phyloP scores from a whole-genome alignment of 2,329 filamentous ascomycete species.

The Trichoderma lentiforme region DNA sequence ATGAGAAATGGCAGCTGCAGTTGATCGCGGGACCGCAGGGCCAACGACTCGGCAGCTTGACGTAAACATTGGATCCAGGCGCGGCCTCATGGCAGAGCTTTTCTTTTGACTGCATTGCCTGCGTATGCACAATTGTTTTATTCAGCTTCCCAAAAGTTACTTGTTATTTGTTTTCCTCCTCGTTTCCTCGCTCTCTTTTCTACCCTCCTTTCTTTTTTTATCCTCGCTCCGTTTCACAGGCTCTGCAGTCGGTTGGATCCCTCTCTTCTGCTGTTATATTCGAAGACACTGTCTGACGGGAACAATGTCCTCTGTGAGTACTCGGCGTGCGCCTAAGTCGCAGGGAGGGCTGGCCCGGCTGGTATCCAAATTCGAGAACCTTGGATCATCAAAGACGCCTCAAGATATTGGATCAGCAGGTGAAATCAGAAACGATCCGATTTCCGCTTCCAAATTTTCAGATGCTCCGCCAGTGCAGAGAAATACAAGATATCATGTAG shows the following conservation, averaged over 20 bases:
- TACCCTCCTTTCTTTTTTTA: neutral
- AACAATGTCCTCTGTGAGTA: neutral
- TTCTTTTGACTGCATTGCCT: neutral
- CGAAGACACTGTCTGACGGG: neutral
- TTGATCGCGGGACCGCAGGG: neutral
- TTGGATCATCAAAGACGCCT: constrained; percentile 24
- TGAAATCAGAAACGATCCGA: neutral
- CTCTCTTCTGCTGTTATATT: neutral
- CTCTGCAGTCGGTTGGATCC: neutral
- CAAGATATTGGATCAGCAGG: neutral
- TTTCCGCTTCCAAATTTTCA: neutral
- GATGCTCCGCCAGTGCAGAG: neutral
- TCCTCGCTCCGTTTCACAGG: neutral
- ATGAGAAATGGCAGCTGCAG: neutral
- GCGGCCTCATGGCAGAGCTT: neutral
- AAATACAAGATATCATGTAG: neutral
- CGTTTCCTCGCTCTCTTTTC: neutral
- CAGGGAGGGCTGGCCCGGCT: constrained; percentile 30
- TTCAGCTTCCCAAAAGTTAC: neutral
- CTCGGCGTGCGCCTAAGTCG: neutral
- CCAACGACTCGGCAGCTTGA: neutral
- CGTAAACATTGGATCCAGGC: neutral
- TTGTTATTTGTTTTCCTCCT: neutral
- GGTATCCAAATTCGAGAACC: constrained; percentile 36
- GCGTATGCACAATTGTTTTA: neutral